Conservation (phyloP, 2,329 filamentous ascomycete genomes). For the Zymoseptoria brevis region DNA sequence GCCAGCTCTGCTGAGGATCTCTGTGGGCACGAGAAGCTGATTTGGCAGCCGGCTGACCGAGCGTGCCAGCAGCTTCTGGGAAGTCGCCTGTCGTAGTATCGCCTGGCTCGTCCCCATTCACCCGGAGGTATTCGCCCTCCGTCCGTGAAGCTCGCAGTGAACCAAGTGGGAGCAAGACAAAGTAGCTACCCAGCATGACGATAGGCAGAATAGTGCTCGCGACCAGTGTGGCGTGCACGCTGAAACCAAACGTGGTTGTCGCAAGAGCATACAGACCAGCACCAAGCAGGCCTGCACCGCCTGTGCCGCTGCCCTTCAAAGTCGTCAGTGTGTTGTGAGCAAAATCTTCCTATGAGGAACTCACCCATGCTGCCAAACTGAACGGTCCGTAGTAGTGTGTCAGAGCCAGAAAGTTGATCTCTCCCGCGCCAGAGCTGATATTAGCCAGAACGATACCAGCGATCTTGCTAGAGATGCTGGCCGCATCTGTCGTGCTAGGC, state of each 20-base stretch:
- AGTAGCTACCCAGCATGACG: slow-evolving; percentile 82
- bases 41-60: slow-evolving; percentile 21
- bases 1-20: slow-evolving; percentile 1
- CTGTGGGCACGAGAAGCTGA: slow-evolving; percentile 24
- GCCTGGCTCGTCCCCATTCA: slow-evolving; percentile 39
- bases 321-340: neutral
- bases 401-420: slow-evolving; percentile 81
- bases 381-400: slow-evolving; percentile 89
- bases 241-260: slow-evolving; percentile 70
- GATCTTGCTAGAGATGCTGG: slow-evolving; percentile 65
- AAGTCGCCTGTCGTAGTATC: slow-evolving; percentile 26
- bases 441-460: slow-evolving; percentile 77
- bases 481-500: slow-evolving; percentile 39
- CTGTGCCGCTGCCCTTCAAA: slow-evolving; percentile 31
- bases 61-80: slow-evolving; percentile 30
- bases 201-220: slow-evolving; percentile 70
- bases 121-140: slow-evolving; percentile 47
- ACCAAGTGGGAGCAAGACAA: slow-evolving; percentile 63
- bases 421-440: slow-evolving; percentile 75
- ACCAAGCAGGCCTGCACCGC: slow-evolving; percentile 77
- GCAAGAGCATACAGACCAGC: slow-evolving; percentile 74
- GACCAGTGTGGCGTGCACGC: slow-evolving; percentile 65
- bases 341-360: too few relatives aligned
- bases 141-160: slow-evolving; percentile 48
- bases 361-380: slow-evolving; percentile 76